phyloP scores from a whole-genome alignment of 140 eudicot genomes.

The Bidens hawaiensis region DNA sequence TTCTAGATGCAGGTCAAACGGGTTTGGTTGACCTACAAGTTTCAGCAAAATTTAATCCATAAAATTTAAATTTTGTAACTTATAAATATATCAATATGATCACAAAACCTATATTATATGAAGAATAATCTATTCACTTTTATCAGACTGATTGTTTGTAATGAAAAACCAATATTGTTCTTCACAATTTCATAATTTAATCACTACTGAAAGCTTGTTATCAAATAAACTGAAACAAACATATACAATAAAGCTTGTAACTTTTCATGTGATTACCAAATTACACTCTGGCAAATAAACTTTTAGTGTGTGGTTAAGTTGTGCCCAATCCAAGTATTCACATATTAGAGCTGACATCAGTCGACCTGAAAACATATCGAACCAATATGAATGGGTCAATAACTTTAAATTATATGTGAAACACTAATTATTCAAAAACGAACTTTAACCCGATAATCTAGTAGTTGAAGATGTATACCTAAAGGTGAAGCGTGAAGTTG shows the following conservation, averaged over 20 bases:
- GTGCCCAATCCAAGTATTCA: constrained; percentile 99
- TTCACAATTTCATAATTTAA: constrained; percentile 1
- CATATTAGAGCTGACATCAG: constrained; percentile 83
- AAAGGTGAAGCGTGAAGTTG: constrained; percentile 87
- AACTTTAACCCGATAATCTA: background rate
- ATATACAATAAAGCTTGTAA: constrained; percentile 7
- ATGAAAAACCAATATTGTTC: background rate
- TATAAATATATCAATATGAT: background rate
- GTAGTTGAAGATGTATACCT: constrained; percentile 32
- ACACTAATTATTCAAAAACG: background rate
- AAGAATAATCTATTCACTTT: background rate
- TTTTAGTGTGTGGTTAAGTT: constrained; percentile 76
- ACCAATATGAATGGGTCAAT: background rate
- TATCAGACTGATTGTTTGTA: background rate
- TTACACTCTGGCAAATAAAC: constrained; percentile 89
- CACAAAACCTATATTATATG: background rate
- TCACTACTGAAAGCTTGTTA: background rate
- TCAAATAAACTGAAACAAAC: background rate
- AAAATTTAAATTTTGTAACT: background rate
- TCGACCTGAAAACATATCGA: constrained; percentile 55
- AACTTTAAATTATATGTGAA: background rate
- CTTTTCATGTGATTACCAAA: constrained; percentile 49
- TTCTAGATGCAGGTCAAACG: background rate
- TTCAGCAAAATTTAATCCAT: background rate
- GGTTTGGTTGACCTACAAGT: background rate